A percentile compares a stretch with the other conserved stretches of the same genome.
Conservation (phyloP, 768 basidiomycete species). For the Termitomyces sp. region DNA sequence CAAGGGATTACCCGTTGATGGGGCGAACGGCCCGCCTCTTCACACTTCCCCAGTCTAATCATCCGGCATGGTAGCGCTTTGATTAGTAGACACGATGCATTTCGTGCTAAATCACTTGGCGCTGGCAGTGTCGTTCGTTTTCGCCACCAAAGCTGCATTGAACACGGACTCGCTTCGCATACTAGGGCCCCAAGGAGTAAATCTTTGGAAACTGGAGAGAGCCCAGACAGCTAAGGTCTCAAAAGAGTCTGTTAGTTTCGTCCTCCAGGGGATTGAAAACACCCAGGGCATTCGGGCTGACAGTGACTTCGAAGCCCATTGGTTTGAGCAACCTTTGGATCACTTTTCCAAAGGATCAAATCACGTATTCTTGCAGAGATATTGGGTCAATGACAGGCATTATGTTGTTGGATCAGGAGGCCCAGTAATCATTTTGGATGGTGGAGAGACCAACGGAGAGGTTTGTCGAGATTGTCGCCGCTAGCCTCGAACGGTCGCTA, state of each 20-base stretch:
- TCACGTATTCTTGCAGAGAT: constrained; percentile 79
- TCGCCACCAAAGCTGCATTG: constrained; percentile 2
- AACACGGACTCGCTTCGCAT: constrained; percentile 16
- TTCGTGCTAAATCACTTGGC: constrained; percentile 1
- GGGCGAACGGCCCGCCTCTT: background rate
- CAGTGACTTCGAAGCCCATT: constrained; percentile 48
- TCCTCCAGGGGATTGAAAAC: constrained; percentile 13
- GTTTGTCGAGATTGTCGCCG: constrained; percentile 28
- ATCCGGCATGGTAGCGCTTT: background rate
- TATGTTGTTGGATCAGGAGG: constrained; percentile 66
- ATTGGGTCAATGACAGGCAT: constrained; percentile 85
- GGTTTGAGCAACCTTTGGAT: constrained; percentile 83
- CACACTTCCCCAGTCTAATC: background rate
- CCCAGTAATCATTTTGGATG: constrained; percentile 88
- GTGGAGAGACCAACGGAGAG: constrained; percentile 87
- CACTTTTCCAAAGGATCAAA: constrained; percentile 55
- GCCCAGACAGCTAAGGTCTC: constrained; percentile 12
- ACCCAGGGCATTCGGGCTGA: constrained; percentile 8
- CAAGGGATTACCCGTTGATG: too few species aligned
- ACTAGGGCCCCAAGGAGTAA: constrained; percentile 55
- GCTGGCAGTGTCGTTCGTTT: constrained; percentile 1
- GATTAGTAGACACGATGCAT: constrained; percentile 4
- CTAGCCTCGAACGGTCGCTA: background rate
- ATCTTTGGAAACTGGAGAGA: constrained; percentile 52
- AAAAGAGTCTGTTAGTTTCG: constrained; percentile 10